Base-by-base conservation (phyloP, 2,329 filamentous ascomycete species). In the Didymella pomorum region DNA sequence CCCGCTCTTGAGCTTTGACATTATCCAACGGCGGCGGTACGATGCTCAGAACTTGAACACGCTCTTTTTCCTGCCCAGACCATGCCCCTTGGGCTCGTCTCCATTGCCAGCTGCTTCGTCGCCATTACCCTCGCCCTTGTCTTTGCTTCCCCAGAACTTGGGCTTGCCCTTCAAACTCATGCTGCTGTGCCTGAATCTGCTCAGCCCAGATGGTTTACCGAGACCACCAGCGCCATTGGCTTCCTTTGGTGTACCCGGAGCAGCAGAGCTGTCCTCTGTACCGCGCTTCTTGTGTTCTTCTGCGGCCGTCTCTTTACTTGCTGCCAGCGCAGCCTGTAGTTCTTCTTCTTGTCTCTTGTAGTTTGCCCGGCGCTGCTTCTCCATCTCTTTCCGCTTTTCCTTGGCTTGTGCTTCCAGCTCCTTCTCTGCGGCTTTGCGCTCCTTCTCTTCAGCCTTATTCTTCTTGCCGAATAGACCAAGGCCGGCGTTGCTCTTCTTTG, bases 121-220 rank as follows among this genome's bases (percentile, higher is more conserved):
- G 3, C 55, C 60, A 25, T 66, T 39, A n/a, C 70, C 72, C 16
- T 71, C 64, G 14, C 71, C 69, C 60, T 73, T 74, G 18, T 78
- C 73, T 37, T 71, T 70, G 39, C 83, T 80, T 12, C 83, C 81
- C 70, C 91, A 90, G 29, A 84, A 85, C 69, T 91, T 88, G 65
- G 90, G 90, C 76, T 89, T 92, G 62, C 89, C 86, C 47, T 90
- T 86, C 80, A 96, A 84, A 63, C 91, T 93, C 79, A 91, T 94
- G 75, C 89, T 92, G 10, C 87, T 87, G 53, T 88, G 84, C 66
- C 88, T 86, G 63, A 90, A 87, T 43, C 91, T 83, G 68, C 86
- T 87, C 41, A 95, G 79, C 8, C 80, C 76, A 49, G 74, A 64
- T 33, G 64, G 49, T 12, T 57, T 67, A 20, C 68, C 66, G 20